Conservation (phyloP, 129 eudicot genomes). For the Ambrosia trifida region DNA sequence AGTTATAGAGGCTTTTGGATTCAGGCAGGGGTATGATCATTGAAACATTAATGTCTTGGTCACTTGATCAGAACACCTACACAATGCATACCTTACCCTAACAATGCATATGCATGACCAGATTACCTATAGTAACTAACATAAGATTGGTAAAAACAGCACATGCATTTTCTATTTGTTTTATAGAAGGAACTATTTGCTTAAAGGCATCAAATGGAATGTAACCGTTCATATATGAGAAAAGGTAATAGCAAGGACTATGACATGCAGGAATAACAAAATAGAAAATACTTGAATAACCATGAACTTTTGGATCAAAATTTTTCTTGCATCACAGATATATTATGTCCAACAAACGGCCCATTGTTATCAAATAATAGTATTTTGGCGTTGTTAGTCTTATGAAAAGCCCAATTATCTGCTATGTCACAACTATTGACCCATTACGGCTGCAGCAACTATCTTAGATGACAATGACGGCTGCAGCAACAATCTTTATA, state of each 20-base stretch:
- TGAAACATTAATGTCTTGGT: too few species aligned
- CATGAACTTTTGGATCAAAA: background rate
- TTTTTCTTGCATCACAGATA: background rate
- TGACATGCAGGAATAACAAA: background rate
- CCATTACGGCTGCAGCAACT: too few species aligned
- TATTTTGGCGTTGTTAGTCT: background rate
- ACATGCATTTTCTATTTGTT: background rate
- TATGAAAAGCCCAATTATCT: background rate
- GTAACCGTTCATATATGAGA: conserved; percentile 2
- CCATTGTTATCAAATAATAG: background rate
- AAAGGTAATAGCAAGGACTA: background rate
- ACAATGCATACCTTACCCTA: too few species aligned
- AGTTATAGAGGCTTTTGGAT: too few species aligned
- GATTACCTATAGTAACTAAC: too few species aligned
- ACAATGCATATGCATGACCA: too few species aligned
- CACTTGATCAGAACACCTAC: too few species aligned
- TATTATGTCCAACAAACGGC: background rate
- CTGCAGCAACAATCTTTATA: too few species aligned
- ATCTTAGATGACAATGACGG: too few species aligned
- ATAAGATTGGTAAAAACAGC: background rate
- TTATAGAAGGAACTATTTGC: background rate
- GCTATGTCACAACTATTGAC: too few species aligned
- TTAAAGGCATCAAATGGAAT: background rate
- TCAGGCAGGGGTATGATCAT: too few species aligned
- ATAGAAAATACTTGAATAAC: background rate